Evolutionary conservation across 306 rosid genomes (phyloP).

Genomic region (Neltuma alba): DNA sequence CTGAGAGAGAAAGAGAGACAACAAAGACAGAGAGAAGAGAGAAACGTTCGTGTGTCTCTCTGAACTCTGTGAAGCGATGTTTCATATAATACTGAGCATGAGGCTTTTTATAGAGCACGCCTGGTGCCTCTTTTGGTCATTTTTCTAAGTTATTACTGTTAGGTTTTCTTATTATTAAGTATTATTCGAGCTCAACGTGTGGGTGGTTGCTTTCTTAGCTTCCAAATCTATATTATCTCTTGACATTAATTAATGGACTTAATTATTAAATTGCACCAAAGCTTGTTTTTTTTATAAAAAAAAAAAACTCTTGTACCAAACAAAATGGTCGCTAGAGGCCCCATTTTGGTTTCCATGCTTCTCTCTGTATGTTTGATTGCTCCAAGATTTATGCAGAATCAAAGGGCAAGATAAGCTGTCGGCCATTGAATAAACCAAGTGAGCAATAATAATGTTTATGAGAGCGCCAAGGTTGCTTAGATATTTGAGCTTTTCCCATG

Average conservation of each 20-base stretch:
- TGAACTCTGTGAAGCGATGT: slow-evolving; percentile 37
- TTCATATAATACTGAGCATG: slow-evolving; percentile 18
- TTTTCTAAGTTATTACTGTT: not conserved
- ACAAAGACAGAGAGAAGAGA: not conserved
- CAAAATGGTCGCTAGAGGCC: slow-evolving; percentile 40
- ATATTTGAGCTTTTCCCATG: slow-evolving; percentile 47
- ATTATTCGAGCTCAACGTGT: not conserved
- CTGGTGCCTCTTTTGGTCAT: not conserved
- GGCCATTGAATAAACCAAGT: slow-evolving; percentile 56
- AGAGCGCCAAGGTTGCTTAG: slow-evolving; percentile 35
- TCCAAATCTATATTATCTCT: not conserved
- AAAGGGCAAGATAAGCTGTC: slow-evolving; percentile 74
- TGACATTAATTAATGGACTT: not conserved
- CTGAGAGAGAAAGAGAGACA: not conserved
- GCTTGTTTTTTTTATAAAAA: too few relatives aligned
- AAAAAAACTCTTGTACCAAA: slow-evolving; percentile 30
- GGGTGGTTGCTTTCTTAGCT: not conserved
- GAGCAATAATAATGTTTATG: slow-evolving; percentile 26
- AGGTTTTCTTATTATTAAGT: not conserved
- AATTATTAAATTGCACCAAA: too few relatives aligned
- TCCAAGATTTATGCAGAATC: slow-evolving; percentile 69
- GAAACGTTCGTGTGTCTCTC: slow-evolving; percentile 6
- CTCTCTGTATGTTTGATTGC: slow-evolving; percentile 27
- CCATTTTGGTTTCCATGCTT: slow-evolving; percentile 53
- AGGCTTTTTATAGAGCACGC: slow-evolving; percentile 42